phyloP scores from a whole-genome alignment of 2,329 filamentous ascomycete species.

The Beauveria pseudobassiana region DNA sequence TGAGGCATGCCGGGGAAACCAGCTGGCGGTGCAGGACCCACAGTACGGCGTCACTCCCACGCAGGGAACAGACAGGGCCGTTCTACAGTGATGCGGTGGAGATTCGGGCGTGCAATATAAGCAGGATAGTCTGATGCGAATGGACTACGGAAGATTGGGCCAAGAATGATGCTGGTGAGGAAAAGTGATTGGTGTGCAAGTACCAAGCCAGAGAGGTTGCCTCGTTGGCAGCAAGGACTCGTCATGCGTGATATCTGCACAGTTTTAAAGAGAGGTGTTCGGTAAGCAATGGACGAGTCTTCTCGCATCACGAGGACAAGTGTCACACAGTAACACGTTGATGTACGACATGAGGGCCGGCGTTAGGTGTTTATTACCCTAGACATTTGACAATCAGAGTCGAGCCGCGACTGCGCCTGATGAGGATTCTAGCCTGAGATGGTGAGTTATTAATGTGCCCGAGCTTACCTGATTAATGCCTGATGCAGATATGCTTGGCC shows the following conservation, averaged over 20 bases:
- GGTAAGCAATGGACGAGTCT: not conserved
- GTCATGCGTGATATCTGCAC: not conserved
- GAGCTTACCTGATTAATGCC: not conserved
- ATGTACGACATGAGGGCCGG: not conserved
- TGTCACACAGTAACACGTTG: not conserved
- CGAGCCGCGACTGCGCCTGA: not conserved
- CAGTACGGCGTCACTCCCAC: slow-evolving; percentile 32
- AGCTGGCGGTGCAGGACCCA: slow-evolving; percentile 35
- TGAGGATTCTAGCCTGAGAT: not conserved
- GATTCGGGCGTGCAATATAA: slow-evolving; percentile 43
- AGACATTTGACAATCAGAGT: not conserved
- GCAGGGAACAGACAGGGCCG: slow-evolving; percentile 46
- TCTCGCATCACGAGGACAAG: not conserved
- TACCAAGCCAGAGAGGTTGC: too few relatives aligned
- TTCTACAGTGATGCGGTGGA: slow-evolving; percentile 56
- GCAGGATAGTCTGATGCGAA: not conserved
- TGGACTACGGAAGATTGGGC: not conserved
- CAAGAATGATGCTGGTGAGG: not conserved
- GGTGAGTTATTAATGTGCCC: not conserved
- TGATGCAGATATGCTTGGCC: not conserved
- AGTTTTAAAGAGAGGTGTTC: not conserved
- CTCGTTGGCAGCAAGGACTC: too few relatives aligned
- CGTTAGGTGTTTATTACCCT: not conserved
- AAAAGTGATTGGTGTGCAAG: not conserved
- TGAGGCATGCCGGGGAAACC: slow-evolving; percentile 46